These are phyloP conservation scores for Trematosphaeria pertusa DNA, from an alignment of 2,329 filamentous ascomycete species.

Conservation along the genomic window DNA sequence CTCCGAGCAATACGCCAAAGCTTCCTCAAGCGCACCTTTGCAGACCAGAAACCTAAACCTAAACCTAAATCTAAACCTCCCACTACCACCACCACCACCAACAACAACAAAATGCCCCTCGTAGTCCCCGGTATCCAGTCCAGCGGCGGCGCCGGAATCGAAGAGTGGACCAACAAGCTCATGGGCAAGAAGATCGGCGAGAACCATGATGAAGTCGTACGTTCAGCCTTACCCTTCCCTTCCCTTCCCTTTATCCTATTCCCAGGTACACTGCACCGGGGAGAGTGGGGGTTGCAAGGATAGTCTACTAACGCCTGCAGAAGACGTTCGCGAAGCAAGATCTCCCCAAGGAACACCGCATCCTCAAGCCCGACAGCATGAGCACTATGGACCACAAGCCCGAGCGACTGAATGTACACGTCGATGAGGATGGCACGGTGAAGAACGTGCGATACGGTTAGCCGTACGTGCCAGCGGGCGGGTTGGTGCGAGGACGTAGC, in stretches of 20 bases:
- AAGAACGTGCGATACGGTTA: conserved; percentile 57
- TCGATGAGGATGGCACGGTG: conserved; percentile 57
- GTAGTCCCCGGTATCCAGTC: conserved; percentile 57
- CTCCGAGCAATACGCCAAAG: conserved; percentile 2
- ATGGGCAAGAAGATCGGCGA: conserved; percentile 62
- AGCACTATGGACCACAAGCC: conserved; percentile 57
- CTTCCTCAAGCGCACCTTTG: conserved; percentile 5
- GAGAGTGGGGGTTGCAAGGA: not conserved
- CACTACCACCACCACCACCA: conserved; percentile 8
- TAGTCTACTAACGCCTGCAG: not conserved
- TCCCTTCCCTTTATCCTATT: not conserved
- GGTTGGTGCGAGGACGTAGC: too few species aligned
- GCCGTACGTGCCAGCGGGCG: too few species aligned
- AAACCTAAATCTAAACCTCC: too few species aligned
- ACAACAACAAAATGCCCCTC: conserved; percentile 54
- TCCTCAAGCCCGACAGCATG: conserved; percentile 55
- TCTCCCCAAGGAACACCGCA: conserved; percentile 56
- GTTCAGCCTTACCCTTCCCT: conserved; percentile 11
- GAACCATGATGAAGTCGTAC: conserved; percentile 52
- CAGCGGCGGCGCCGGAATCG: conserved; percentile 40
- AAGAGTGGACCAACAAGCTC: conserved; percentile 57
- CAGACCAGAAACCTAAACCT: too few species aligned
- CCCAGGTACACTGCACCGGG: conserved; percentile 4
- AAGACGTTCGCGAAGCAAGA: conserved; percentile 60
- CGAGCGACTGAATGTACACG: conserved; percentile 58